Conservation (phyloP, 108 stramenopile genomes). For the Cyclotella distinguenda region DNA sequence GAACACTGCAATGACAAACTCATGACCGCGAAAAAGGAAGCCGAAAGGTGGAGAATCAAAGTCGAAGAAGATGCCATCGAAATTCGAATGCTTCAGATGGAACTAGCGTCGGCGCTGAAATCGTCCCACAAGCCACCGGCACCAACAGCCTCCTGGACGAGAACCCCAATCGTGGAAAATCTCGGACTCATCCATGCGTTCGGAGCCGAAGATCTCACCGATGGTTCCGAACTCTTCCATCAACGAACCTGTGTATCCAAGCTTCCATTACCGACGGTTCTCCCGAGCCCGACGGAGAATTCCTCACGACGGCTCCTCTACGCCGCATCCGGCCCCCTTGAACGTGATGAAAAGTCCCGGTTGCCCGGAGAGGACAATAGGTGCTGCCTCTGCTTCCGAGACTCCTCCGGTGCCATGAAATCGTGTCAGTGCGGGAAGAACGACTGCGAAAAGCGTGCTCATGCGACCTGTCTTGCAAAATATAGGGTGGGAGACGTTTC, state of each 20-base stretch:
- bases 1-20: background rate
- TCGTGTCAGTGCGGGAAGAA: constrained; percentile 56
- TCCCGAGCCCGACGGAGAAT: constrained; percentile 7
- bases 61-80: constrained; percentile 17
- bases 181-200: constrained; percentile 18
- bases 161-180: constrained; percentile 2
- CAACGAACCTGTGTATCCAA: constrained; percentile 11
- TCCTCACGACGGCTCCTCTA: constrained; percentile 25
- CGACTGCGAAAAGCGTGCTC: constrained; percentile 46
- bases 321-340: background rate
- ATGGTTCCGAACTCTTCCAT: constrained; percentile 2
- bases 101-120: constrained; percentile 5
- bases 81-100: constrained; percentile 17
- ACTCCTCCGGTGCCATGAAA: constrained; percentile 49
- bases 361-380: background rate
- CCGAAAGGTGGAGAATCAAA: constrained; percentile 15
- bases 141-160: background rate
- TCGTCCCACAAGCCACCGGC: background rate
- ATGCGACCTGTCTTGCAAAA: constrained; percentile 47
- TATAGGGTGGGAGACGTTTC: constrained; percentile 21
- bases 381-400: constrained; percentile 49
- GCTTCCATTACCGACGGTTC: constrained; percentile 12
- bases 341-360: constrained; percentile 1
- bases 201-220: constrained; percentile 28
- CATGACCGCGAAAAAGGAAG: constrained; percentile 8